Base-by-base conservation (phyloP, 257 asterid species). In the Primulina eburnea region DNA sequence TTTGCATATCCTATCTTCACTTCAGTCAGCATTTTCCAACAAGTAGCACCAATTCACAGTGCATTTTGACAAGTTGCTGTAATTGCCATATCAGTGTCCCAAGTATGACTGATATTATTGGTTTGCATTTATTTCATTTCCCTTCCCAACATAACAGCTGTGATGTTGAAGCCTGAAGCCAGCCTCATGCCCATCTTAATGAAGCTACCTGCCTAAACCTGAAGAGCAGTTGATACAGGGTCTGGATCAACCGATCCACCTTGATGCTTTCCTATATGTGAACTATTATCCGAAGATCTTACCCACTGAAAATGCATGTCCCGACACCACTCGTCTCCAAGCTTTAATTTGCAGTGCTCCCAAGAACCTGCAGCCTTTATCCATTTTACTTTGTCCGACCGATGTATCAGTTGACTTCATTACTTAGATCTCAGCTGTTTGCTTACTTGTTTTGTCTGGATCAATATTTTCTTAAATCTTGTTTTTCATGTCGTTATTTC, bases 201-300 rank as follows among this genome's bases (percentile, higher is more conserved):
- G 92, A 88, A 86, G 89, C 96, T 95, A 82, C 85, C 87, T 79
- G 96, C 90, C 96, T 85, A 83, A 90, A 90, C 96, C 98, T 64
- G 99, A 87, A 83, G 99, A 80, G 91, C 95, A 82, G 97, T 83
- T 86, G 92, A 82, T 77, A 75, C 90, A 79, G 84, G 83, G 79
- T 85, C 81, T 85, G 92, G 86, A 82, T 76, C 73, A 84, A 72
- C 80, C 67, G 89, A 81, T 85, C 92, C 81, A 84, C 86, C 89
- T 85, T 82, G 95, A 86, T 82, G 95, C 92, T 89, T 87, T 83
- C 79, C 84, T 77, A 79, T 89, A 86, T 81, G 79, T 79, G 90
- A 87, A 82, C 92, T 92, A 85, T 73, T 82, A 80, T 76, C 88
- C 78, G 96, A 80, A 82, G 96, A 82, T 40, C 80, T 75, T 87